A percentile compares a stretch with the other conserved stretches of the same genome.
Conservation (phyloP, 495 filamentous ascomycete species). For the Penicillium cosmopolitanum region DNA sequence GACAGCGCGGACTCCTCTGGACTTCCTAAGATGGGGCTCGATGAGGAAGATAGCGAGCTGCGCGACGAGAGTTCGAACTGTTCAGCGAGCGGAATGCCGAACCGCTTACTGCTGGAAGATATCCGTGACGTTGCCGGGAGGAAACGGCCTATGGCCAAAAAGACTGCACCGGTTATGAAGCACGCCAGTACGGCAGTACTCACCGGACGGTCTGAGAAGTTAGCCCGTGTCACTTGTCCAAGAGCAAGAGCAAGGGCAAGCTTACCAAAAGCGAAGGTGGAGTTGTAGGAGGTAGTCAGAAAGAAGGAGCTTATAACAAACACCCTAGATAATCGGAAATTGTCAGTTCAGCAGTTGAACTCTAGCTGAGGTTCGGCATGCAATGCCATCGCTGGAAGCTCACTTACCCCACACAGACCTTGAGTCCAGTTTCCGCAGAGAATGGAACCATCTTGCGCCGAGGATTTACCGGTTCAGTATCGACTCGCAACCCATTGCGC, state of each 20-base stretch:
- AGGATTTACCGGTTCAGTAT: constrained; percentile 10
- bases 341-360: constrained; percentile 17
- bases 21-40: constrained; percentile 2
- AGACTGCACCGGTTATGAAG: constrained; percentile 36
- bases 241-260: background rate
- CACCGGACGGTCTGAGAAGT: constrained; percentile 44
- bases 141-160: constrained; percentile 40
- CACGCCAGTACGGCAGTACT: constrained; percentile 42
- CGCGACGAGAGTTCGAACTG: constrained; percentile 27
- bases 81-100: constrained; percentile 22
- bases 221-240: constrained; percentile 9
- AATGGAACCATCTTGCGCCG: constrained; percentile 37
- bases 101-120: constrained; percentile 26
- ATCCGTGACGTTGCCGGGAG: constrained; percentile 20
- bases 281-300: constrained; percentile 38
- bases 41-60: constrained; percentile 6
- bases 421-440: constrained; percentile 40
- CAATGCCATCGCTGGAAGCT: background rate
- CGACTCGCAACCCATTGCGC: constrained; percentile 21
- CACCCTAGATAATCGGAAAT: constrained; percentile 25
- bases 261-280: constrained; percentile 49
- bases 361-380: constrained; percentile 3
- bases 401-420: constrained; percentile 44
- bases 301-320: constrained; percentile 43
- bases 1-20: constrained; percentile 1